Evolutionary conservation across 768 basidiomycete species (phyloP).

Genomic region (Ramaria sp.): DNA sequence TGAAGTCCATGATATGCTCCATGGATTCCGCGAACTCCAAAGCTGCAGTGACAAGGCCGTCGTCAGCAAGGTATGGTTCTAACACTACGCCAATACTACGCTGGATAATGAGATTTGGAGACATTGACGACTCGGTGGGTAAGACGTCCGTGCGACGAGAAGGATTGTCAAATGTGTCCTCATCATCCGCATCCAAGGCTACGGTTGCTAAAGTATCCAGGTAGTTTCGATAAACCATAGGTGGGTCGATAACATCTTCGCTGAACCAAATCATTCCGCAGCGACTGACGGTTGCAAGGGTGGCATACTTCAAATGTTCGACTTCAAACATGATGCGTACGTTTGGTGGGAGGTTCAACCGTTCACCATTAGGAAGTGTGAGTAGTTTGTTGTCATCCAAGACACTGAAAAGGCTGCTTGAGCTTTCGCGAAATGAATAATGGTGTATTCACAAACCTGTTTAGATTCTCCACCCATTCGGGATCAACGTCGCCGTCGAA

Average conservation of each 20-base stretch:
- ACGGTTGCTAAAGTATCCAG: conserved; percentile 63
- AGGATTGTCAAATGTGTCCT: conserved; percentile 52
- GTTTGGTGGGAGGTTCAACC: conserved; percentile 91
- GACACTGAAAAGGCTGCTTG: conserved; percentile 46
- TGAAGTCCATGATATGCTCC: conserved; percentile 99
- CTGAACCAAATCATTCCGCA: conserved; percentile 99
- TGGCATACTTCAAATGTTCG: conserved; percentile 94
- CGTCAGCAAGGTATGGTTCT: conserved; percentile 72
- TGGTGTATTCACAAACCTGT: conserved; percentile 52
- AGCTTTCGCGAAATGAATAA: conserved; percentile 1
- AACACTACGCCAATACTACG: conserved; percentile 63
- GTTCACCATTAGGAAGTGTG: conserved; percentile 95
- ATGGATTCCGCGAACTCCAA: conserved; percentile 73
- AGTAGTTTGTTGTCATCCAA: conserved; percentile 97
- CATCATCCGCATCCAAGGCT: conserved; percentile 84
- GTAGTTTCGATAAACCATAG: conserved; percentile 88
- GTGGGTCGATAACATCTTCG: conserved; percentile 84
- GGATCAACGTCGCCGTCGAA: conserved; percentile 99
- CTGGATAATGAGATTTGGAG: conserved; percentile 62
- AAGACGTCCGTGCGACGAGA: conserved; percentile 47
- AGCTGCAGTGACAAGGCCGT: conserved; percentile 72
- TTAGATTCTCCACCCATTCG: conserved; percentile 99
- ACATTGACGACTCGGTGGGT: conserved; percentile 26
- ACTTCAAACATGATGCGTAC: conserved; percentile 99
- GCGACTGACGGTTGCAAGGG: conserved; percentile 96